Evolutionary conservation across 768 basidiomycete genomes (phyloP), one percentile per base, ranked within the genome.

Genomic region (Termitomyces heimii): DNA sequence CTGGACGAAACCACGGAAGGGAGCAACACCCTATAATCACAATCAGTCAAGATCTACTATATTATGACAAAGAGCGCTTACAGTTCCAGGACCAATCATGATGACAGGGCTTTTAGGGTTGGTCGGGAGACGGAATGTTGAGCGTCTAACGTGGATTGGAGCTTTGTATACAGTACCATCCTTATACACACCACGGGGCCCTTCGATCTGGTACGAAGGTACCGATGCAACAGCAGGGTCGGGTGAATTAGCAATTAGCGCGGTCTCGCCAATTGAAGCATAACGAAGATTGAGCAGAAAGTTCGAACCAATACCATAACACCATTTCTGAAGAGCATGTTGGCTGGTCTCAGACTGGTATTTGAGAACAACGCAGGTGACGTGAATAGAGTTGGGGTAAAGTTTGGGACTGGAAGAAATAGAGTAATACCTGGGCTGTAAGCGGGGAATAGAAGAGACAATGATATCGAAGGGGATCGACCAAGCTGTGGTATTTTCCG

Each of bases 11-110:
- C 96, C 97, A 60, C 97, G 91, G 92, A 99, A 99, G 9, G 97
- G 97, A 46, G 97, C 97, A 55, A 99, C 94, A 77, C 97, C 97
- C 94, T 96, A 57, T 14, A 58, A 42, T 46, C 44, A 49, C 26
- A 43, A 22, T 48, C 40, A 46, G 63, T 62, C 60, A 45, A 46
- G 59, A 49, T 54, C 48, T 43, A 32, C 14, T 10, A 45, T 18
- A 32, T 52, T 20, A 57, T 28, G 12, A 56, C 26, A 24, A 39
- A 31, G 50, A 46, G 82, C 20, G 22, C 92, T 75, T 69, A 96
- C 94, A 56, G 95, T 99, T 53, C 97, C 97, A 60, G 97, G 97
- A 42, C 97, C 97, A 69, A 99, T 84, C 97, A 99, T 98, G 73
- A 99, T 92, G 51, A 99, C 89, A 2, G 97, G 97, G 58, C 91